Evolutionary conservation across 2,329 filamentous ascomycete species (phyloP), one percentile per base, ranked within the genome.

Genomic region (Colletotrichum sp.): DNA sequence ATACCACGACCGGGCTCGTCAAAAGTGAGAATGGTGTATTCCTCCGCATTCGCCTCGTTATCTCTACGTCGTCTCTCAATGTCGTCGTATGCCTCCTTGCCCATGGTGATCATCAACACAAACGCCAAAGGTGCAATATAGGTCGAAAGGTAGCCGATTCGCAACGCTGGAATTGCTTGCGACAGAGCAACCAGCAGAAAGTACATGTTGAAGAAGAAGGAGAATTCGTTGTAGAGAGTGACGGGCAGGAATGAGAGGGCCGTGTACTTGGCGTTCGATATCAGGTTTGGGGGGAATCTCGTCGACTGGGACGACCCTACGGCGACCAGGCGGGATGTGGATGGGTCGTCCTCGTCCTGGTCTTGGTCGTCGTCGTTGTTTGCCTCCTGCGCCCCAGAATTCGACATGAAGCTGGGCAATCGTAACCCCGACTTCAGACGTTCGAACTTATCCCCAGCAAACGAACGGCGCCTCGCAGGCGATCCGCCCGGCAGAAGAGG

Each of bases 171-270:
- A 81, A 99, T 96, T 59, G 95, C 93, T 85, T 99, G 97, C 48
- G 96, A 99, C 66, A 99, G 86, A 8, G 97, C 98, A 66, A 99
- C 97, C 30, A 99, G 92, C 72, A 99, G 89, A 84, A 99, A 99
- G 84, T 99, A 99, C 89, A 99, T 95, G 90, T 99, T 99, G 90
- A 99, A 98, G 87, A 99, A 99, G 88, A 99, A 99, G 75, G 96
- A 98, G 84, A 99, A 99, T 83, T 99, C 97, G 86, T 99, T 99
- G 86, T 98, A 99, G 26, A 99, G 89, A 0, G 97, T 99, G 68
- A 96, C 90, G 4, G 98, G 98, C 16, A 99, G 90, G 85, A 99
- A 99, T 68, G 95, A 98, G 88, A 96, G 94, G 2, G 96, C 93
- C 34, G 96, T 99, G 84, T 99, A 99, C 89, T 99, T 99, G 71